phyloP scores from a whole-genome alignment of 768 basidiomycete species.

The Xanthoconium stramineum region DNA sequence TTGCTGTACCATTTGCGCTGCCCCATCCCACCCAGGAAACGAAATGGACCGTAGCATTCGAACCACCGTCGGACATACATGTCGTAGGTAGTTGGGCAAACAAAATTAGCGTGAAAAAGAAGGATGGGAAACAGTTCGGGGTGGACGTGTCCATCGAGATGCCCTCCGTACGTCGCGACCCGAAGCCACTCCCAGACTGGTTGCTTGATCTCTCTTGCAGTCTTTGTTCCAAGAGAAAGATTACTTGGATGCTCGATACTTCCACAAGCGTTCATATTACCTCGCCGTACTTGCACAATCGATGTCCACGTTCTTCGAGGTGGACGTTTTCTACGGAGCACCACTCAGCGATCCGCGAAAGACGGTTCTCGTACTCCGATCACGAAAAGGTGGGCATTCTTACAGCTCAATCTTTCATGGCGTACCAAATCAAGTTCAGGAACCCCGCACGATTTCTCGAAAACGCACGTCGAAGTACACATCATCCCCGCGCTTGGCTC shows the following conservation, averaged over 20 bases:
- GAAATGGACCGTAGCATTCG: slow-evolving; percentile 87
- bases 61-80: slow-evolving; percentile 70
- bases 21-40: slow-evolving; percentile 74
- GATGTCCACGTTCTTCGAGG: slow-evolving; percentile 44
- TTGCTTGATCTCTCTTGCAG: slow-evolving; percentile 33
- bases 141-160: slow-evolving; percentile 86
- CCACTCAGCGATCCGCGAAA: slow-evolving; percentile 58
- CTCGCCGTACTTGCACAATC: slow-evolving; percentile 73
- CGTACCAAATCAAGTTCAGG: slow-evolving; percentile 34
- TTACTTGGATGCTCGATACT: slow-evolving; percentile 83
- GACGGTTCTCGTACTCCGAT: slow-evolving; percentile 60
- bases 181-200: not conserved
- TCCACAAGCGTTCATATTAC: slow-evolving; percentile 90
- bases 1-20: slow-evolving; percentile 65
- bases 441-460: slow-evolving; percentile 58
- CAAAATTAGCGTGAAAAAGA: slow-evolving; percentile 67
- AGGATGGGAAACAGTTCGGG: slow-evolving; percentile 59
- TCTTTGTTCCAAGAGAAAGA: slow-evolving; percentile 94
- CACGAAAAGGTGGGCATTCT: slow-evolving; percentile 45
- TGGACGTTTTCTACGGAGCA: slow-evolving; percentile 63
- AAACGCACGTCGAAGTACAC: slow-evolving; percentile 66
- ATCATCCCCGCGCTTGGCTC: slow-evolving; percentile 67
- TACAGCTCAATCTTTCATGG: slow-evolving; percentile 23
- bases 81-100: slow-evolving; percentile 88
- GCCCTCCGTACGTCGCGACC: slow-evolving; percentile 59